These are phyloP conservation scores for Nadsonia starkeyi-henricii DNA, from an alignment of 1,139 yeast species.

Conservation along the genomic window DNA sequence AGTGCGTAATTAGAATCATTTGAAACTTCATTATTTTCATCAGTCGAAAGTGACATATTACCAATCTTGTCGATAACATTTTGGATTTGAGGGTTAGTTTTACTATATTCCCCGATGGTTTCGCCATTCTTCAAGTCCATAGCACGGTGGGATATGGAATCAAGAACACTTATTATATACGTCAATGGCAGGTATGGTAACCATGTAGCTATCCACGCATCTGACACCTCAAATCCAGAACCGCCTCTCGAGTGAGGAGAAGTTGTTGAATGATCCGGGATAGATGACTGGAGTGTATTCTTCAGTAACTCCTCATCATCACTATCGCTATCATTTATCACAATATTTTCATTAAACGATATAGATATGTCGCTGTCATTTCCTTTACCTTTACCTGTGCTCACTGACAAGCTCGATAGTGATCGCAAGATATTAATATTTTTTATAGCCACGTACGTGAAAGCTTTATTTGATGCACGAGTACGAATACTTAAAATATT, in stretches of 20 bases:
- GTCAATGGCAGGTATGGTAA: neutral
- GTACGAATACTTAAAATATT: slow-evolving; percentile 18
- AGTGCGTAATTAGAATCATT: slow-evolving; percentile 10
- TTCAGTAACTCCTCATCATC: slow-evolving; percentile 20
- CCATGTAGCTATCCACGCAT: neutral
- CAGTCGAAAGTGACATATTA: slow-evolving; percentile 12
- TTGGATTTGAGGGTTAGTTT: neutral
- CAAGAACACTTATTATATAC: neutral
- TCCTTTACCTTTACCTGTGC: neutral
- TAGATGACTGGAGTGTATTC: neutral
- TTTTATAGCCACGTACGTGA: slow-evolving; percentile 21
- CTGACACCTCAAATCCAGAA: slow-evolving; percentile 2
- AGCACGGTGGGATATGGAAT: neutral
- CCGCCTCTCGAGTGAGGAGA: slow-evolving; percentile 3
- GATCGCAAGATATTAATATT: slow-evolving; percentile 15
- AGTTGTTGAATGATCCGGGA: neutral
- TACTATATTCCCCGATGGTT: neutral
- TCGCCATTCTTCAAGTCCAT: neutral
- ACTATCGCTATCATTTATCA: slow-evolving; percentile 11
- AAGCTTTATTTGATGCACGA: slow-evolving; percentile 18
- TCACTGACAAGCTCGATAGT: slow-evolving; percentile 8
- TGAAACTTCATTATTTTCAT: no score
- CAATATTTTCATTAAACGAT: slow-evolving; percentile 5
- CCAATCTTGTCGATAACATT: slow-evolving; percentile 14
- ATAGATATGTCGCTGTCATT: neutral